phyloP scores from a whole-genome alignment of 768 basidiomycete species.

The Neoboletus magnificus region DNA sequence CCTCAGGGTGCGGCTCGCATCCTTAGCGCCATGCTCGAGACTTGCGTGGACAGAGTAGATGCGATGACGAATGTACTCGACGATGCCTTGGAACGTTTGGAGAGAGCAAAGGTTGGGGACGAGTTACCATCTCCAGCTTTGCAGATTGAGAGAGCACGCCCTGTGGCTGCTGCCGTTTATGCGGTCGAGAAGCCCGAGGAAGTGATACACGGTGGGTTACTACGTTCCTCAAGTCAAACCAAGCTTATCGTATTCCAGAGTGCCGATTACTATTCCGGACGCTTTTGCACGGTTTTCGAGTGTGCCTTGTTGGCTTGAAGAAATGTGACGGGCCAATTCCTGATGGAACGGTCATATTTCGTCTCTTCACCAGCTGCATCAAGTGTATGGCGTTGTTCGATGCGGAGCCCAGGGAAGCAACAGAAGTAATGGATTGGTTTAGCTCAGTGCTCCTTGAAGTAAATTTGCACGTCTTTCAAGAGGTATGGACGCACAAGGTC shows the following conservation, averaged over 20 bases:
- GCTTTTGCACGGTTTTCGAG: conserved; percentile 83
- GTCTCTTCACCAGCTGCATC: conserved; percentile 83
- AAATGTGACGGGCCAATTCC: conserved; percentile 76
- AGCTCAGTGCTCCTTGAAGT: conserved; percentile 73
- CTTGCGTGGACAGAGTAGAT: conserved; percentile 80
- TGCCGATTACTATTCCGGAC: conserved; percentile 84
- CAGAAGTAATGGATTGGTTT: conserved; percentile 83
- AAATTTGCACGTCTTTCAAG: conserved; percentile 90
- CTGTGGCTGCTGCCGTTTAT: conserved; percentile 73
- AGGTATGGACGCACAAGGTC: conserved; percentile 93
- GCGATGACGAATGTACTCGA: conserved; percentile 65
- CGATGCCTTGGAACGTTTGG: conserved; percentile 45
- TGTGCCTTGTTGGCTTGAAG: conserved; percentile 70
- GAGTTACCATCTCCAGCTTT: conserved; percentile 49
- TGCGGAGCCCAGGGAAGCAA: conserved; percentile 59
- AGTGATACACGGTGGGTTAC: conserved; percentile 64
- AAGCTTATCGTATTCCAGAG: conserved; percentile 46
- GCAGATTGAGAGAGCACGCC: conserved; percentile 81
- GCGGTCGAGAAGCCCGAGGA: conserved; percentile 82
- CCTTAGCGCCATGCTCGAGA: conserved; percentile 75
- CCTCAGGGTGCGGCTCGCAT: conserved; percentile 63
- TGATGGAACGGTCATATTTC: conserved; percentile 83
- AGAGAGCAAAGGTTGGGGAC: conserved; percentile 41
- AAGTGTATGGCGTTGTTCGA: conserved; percentile 84
- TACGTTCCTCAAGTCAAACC: neutral